Percentiles rank a stretch among this genome's conserved stretches.
Conservation (phyloP, 371 early-diverging fungal genomes). For the Massospora cicadina region DNA sequence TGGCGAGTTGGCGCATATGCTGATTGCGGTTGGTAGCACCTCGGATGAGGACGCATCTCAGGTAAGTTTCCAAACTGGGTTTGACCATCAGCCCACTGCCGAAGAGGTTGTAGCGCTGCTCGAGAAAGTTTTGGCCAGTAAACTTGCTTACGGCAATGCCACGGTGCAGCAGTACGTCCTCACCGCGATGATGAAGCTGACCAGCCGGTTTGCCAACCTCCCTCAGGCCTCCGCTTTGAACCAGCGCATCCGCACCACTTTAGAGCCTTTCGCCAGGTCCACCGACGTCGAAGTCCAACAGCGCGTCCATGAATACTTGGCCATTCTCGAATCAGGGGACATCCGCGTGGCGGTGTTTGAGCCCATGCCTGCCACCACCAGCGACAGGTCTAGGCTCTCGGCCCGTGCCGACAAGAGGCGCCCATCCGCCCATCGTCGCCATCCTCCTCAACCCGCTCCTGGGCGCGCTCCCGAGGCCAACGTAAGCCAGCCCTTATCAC, state of each 20-base stretch:
- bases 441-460: background rate
- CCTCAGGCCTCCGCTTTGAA: conserved; percentile 17
- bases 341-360: conserved; percentile 77
- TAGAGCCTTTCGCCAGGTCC: conserved; percentile 41
- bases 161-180: conserved; percentile 62
- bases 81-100: conserved; percentile 33
- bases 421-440: background rate
- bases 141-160: conserved; percentile 46
- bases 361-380: conserved; percentile 69
- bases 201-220: conserved; percentile 48
- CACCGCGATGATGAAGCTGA: conserved; percentile 75
- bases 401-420: background rate
- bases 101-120: conserved; percentile 51
- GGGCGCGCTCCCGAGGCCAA: background rate
- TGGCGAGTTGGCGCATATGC: conserved; percentile 89
- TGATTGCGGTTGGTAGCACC: conserved; percentile 33
- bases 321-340: conserved; percentile 50
- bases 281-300: conserved; percentile 85
- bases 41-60: conserved; percentile 45
- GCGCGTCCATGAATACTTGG: conserved; percentile 76
- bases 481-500: background rate
- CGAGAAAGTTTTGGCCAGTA: conserved; percentile 46
- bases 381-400: conserved; percentile 1
- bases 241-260: conserved; percentile 29
- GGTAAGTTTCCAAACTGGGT: conserved; percentile 15